Evolutionary conservation across 2,329 filamentous ascomycete genomes (phyloP).

Genomic region (Trichophyton simii): DNA sequence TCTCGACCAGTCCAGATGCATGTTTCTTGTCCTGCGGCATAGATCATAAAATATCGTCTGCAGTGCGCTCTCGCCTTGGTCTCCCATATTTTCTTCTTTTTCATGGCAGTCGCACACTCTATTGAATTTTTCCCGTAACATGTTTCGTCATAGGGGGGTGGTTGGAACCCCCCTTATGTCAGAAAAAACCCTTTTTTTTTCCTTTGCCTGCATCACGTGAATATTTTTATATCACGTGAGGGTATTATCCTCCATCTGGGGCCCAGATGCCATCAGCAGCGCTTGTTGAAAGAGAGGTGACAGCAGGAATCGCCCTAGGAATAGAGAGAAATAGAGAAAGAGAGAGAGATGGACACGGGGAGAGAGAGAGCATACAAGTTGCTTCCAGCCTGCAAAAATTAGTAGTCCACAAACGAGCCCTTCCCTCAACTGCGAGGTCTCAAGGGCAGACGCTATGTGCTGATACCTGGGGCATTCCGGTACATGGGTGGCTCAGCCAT

Average conservation of each 20-base stretch:
- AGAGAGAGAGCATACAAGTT: neutral
- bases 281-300: neutral
- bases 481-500: no score
- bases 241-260: no score
- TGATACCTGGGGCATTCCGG: no score
- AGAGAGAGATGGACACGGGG: no score
- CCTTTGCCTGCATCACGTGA: neutral
- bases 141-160: neutral
- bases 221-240: neutral
- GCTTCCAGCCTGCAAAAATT: no score
- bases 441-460: no score
- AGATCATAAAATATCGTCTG: neutral
- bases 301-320: neutral
- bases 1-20: neutral
- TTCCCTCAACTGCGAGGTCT: no score
- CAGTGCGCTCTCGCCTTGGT: neutral
- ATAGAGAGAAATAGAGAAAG: no score
- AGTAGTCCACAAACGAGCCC: no score
- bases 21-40: neutral
- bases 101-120: conserved; percentile 1
- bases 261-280: neutral
- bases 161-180: neutral
- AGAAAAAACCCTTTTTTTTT: neutral
- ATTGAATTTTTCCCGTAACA: neutral
- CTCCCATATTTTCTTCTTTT: neutral